phyloP scores from a whole-genome alignment of 306 rosid genomes.

The Astragalus membranaceus region DNA sequence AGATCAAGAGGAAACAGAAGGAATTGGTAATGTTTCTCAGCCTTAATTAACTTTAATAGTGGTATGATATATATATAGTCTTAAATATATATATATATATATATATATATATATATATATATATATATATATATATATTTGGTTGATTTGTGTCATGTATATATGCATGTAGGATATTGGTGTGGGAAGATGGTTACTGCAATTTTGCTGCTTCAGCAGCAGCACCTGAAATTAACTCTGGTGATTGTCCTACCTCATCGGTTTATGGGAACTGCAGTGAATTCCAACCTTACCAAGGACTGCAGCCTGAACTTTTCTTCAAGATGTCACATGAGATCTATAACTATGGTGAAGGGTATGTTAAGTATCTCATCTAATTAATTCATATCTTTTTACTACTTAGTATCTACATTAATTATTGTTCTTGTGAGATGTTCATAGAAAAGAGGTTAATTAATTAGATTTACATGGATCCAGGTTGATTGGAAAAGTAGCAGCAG shows the following conservation, averaged over 20 bases:
- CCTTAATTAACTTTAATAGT: not conserved
- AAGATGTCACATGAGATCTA: slow-evolving; percentile 99
- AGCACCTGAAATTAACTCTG: slow-evolving; percentile 56
- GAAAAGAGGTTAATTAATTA: not conserved
- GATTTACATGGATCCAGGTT: slow-evolving; percentile 43
- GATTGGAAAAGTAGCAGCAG: slow-evolving; percentile 98
- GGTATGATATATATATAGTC: not conserved
- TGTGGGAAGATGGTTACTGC: slow-evolving; percentile 99
- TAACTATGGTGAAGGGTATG: slow-evolving; percentile 96
- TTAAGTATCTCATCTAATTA: no score
- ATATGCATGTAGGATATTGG: slow-evolving; percentile 71
- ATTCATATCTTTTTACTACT: no score
- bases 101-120: no score
- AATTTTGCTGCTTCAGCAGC: slow-evolving; percentile 77
- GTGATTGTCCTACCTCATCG: slow-evolving; percentile 51
- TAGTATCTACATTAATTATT: not conserved
- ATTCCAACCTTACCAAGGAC: slow-evolving; percentile 65
- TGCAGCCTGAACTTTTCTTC: slow-evolving; percentile 96
- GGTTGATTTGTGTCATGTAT: not conserved
- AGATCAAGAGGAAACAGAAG: slow-evolving; percentile 99
- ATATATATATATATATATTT: no score
- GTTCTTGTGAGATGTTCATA: not conserved
- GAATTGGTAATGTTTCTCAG: slow-evolving; percentile 52
- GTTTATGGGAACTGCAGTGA: slow-evolving; percentile 64
- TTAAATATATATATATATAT: no score